Percentiles rank a stretch among this genome's conserved stretches.
Conservation (phyloP, 345 rosid genomes). For the Mercurialis annua region DNA sequence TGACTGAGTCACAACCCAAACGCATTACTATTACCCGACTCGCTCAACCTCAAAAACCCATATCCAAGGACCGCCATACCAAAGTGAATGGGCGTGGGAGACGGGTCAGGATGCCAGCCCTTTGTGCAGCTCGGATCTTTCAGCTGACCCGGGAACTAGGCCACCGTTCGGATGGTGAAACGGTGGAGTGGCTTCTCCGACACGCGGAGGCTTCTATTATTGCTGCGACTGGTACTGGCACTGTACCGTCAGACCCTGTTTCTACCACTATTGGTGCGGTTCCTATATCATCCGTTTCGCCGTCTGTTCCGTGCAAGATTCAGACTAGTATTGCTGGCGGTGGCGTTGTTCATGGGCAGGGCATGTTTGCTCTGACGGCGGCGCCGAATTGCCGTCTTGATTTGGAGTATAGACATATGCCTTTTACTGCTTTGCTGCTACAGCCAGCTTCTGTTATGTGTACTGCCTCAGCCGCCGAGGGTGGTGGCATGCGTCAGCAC, state of each 20-base stretch:
- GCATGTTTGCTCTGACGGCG: constrained; percentile 21
- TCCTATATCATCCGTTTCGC: constrained; percentile 25
- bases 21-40: too few species aligned
- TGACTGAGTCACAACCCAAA: background rate
- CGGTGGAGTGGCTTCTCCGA: constrained; percentile 63
- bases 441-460: constrained; percentile 33
- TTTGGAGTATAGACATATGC: constrained; percentile 51
- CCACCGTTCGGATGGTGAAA: constrained; percentile 66
- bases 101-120: constrained; percentile 65
- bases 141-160: constrained; percentile 76
- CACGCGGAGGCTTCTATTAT: constrained; percentile 58
- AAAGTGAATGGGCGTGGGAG: constrained; percentile 74
- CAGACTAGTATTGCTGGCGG: constrained; percentile 20
- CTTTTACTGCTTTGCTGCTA: constrained; percentile 53
- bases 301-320: constrained; percentile 30
- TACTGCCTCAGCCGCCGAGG: constrained; percentile 21
- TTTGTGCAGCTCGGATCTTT: constrained; percentile 68
- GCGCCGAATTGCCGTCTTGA: constrained; percentile 39
- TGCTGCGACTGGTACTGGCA: constrained; percentile 57
- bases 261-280: constrained; percentile 34
- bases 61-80: constrained; percentile 60
- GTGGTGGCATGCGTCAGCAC: constrained; percentile 13
- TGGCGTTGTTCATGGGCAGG: constrained; percentile 1
- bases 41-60: constrained; percentile 22
- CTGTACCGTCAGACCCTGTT: constrained; percentile 38